A percentile compares a stretch with the other conserved stretches of the same genome.
Conservation (phyloP, 495 filamentous ascomycete genomes). For the Aspergillus funiculosus region DNA sequence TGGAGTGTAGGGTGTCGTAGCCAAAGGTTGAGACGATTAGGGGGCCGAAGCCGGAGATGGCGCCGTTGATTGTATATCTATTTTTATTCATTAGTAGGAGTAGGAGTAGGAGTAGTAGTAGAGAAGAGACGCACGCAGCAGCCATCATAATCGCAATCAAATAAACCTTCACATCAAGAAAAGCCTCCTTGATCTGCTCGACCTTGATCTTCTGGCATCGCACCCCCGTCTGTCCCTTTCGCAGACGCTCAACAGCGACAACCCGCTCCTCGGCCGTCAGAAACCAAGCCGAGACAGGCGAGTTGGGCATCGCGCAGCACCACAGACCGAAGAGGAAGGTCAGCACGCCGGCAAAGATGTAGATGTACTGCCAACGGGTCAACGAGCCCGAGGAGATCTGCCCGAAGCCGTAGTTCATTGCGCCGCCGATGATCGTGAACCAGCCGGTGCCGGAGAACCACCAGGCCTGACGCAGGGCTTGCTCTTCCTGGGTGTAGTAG, state of each 20-base stretch:
- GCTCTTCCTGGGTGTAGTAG: constrained; percentile 65
- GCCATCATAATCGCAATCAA: constrained; percentile 54
- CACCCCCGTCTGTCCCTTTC: constrained; percentile 49
- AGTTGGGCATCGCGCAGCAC: constrained; percentile 55
- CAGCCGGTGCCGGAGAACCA: constrained; percentile 64
- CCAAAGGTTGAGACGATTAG: constrained; percentile 72
- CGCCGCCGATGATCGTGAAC: constrained; percentile 63
- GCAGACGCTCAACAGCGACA: constrained; percentile 49
- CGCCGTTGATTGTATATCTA: constrained; percentile 67
- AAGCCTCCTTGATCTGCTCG: constrained; percentile 44
- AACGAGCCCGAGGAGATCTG: constrained; percentile 53
- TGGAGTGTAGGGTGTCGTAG: constrained; percentile 57
- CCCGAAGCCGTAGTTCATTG: constrained; percentile 64
- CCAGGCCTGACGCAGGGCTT: constrained; percentile 60
- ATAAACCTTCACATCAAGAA: constrained; percentile 48
- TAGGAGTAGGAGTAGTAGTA: too few relatives aligned
- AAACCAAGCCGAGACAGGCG: constrained; percentile 50
- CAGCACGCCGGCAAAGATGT: constrained; percentile 57
- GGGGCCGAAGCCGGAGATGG: constrained; percentile 69
- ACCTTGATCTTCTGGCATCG: constrained; percentile 48
- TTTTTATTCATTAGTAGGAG: too few relatives aligned
- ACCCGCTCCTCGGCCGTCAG: constrained; percentile 43
- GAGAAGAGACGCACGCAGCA: constrained; percentile 35
- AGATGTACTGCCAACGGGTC: constrained; percentile 63
- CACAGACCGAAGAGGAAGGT: constrained; percentile 60